Evolutionary conservation across 148 eudicot species (phyloP).

Genomic region (Euryodendron excelsum): DNA sequence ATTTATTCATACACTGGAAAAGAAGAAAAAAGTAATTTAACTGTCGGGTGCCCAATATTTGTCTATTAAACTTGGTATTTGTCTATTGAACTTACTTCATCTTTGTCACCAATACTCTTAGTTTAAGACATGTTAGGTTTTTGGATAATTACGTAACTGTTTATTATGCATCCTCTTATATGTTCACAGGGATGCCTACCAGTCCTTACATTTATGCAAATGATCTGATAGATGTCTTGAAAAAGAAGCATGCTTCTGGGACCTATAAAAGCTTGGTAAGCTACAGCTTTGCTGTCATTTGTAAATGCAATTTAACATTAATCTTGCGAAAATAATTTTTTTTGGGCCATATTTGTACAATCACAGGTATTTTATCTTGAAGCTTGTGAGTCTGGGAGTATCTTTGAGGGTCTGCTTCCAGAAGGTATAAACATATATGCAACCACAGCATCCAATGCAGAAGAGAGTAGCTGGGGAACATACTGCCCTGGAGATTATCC

Average conservation of each 20-base stretch:
- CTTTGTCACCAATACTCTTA: not conserved
- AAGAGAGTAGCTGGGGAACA: conserved; percentile 92
- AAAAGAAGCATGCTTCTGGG: conserved; percentile 81
- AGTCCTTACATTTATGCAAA: conserved; percentile 79
- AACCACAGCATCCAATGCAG: conserved; percentile 86
- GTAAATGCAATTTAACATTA: not conserved
- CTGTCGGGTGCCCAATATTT: not conserved
- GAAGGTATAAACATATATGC: conserved; percentile 80
- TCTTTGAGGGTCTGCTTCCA: conserved; percentile 89
- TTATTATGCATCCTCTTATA: not conserved
- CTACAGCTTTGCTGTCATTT: not conserved
- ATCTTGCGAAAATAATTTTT: not conserved
- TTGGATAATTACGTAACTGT: not conserved
- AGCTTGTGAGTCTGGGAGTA: conserved; percentile 97
- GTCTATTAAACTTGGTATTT: not conserved
- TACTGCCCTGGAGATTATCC: conserved; percentile 92
- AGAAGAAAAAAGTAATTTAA: not conserved
- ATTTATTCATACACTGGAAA: not conserved
- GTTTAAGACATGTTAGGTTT: not conserved
- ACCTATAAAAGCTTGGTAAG: conserved; percentile 89
- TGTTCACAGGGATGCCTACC: conserved; percentile 77
- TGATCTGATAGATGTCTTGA: conserved; percentile 63
- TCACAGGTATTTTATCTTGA: conserved; percentile 84
- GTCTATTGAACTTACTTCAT: not conserved
- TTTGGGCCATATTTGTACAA: conserved; percentile 12